These are phyloP conservation scores for Wolfiporia cocos DNA, from an alignment of 1,284 basidiomycete genomes.

Conservation along the genomic window DNA sequence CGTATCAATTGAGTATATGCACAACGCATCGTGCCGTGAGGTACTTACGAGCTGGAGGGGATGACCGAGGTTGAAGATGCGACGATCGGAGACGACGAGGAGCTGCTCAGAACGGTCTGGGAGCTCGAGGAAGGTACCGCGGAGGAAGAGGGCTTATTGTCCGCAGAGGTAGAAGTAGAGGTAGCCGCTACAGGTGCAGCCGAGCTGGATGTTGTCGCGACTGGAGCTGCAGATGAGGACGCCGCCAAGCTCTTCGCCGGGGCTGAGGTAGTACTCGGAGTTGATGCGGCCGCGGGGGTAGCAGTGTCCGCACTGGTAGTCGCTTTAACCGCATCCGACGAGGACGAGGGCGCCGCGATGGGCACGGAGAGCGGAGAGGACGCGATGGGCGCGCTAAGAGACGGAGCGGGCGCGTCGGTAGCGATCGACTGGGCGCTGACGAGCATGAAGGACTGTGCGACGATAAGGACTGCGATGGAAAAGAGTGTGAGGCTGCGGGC, in stretches of 20 bases:
- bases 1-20: too few relatives aligned
- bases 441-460: slow-evolving; percentile 26
- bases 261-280: too few relatives aligned
- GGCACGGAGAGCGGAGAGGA: background rate
- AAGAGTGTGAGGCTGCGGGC: slow-evolving; percentile 29
- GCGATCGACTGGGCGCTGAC: slow-evolving; percentile 18
- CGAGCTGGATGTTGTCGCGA: background rate
- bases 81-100: too few relatives aligned
- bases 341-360: background rate
- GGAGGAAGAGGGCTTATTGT: background rate
- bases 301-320: too few relatives aligned
- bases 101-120: too few relatives aligned
- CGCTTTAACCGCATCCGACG: too few relatives aligned
- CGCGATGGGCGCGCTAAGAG: background rate
- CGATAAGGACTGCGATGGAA: slow-evolving; percentile 28
- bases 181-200: background rate
- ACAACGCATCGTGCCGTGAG: too few relatives aligned
- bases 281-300: too few relatives aligned
- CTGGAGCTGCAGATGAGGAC: background rate
- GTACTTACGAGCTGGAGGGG: background rate
- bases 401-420: slow-evolving; percentile 1
- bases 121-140: background rate
- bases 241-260: too few relatives aligned
- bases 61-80: background rate
- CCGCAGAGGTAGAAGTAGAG: background rate